Base-by-base conservation (phyloP, 2,329 filamentous ascomycete species). In the Sporothrix variecibatus region DNA sequence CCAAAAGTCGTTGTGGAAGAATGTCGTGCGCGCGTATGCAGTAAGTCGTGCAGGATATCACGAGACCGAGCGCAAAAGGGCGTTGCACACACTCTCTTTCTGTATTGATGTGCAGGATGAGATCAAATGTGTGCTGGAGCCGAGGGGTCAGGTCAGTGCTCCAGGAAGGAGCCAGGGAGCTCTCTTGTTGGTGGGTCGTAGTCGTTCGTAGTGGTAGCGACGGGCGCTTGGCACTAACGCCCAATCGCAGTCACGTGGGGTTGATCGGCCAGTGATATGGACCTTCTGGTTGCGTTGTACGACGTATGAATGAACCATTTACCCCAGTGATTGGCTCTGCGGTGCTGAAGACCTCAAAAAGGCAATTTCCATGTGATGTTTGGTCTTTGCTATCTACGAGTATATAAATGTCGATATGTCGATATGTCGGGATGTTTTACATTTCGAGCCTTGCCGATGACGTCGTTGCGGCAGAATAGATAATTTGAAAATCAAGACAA, bases 121-220 rank as follows among this genome's bases (percentile, higher is more conserved):
- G 65, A 43, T 51, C 15, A 51, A 51, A 68, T 49, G 15, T 49
- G 15, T 64, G 43, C 65, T 51, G 65, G 46, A 23, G 26, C 40
- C 26, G 65, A 68, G 65, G 65, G 65, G 65, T 43, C 62, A 67
- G 38, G 38, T 20, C 65, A 31, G 40, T n/a, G n/a, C n/a, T n/a
- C n/a, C n/a, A 67, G 64, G 64, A 51, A 51, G 28, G 38, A 67
- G 62, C 62, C 43, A 51, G 31, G 28, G 38, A 67, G 62, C 62
- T 67, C 62, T 43, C 11, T 67, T 28, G 62, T 67, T 46, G 65
- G 65, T 46, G 65, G 65, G 43, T 34, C 23, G 40, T n/a, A 31
- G 64, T 34, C 17, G 38, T 43, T 38, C 38, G n/a, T 67, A 46
- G 62, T 38, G 62, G n/a, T 67, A 46, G 62, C 23, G 62, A 31